Evolutionary conservation across 345 rosid genomes (phyloP).

Genomic region (Heritiera fomes): DNA sequence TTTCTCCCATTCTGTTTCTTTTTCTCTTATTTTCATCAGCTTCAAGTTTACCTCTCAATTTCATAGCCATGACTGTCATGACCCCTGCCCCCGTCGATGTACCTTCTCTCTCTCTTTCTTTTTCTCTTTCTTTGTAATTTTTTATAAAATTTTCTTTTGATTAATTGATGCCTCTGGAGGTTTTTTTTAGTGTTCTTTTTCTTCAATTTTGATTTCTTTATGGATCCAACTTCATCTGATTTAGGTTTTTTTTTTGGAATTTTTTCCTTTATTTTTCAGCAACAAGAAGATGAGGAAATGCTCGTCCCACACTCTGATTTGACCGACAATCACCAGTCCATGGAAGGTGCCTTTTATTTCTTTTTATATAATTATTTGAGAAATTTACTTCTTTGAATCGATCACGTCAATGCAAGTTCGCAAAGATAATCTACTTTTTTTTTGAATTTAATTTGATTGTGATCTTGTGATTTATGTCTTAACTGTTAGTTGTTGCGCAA

Average conservation of each 20-base stretch:
- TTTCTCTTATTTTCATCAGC: not conserved
- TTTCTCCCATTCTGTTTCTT: not conserved
- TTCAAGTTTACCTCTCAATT: not conserved
- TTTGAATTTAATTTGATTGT: slow-evolving; percentile 16
- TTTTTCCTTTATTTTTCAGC: slow-evolving; percentile 31
- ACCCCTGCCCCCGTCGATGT: slow-evolving; percentile 66
- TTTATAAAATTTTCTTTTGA: not conserved
- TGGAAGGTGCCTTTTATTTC: slow-evolving; percentile 57
- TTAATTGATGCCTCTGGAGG: not conserved
- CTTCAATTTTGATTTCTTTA: slow-evolving; percentile 31
- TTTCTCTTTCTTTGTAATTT: slow-evolving; percentile 1
- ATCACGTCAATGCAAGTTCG: slow-evolving; percentile 13
- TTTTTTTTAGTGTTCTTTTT: slow-evolving; percentile 34
- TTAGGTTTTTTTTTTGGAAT: not conserved
- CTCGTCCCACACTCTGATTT: slow-evolving; percentile 83
- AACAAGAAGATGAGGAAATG: slow-evolving; percentile 95
- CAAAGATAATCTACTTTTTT: not conserved
- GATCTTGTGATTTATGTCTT: not conserved
- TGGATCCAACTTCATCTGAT: slow-evolving; percentile 41
- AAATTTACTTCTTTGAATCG: not conserved
- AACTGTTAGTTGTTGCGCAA: slow-evolving; percentile 42
- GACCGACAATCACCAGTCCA: slow-evolving; percentile 73
- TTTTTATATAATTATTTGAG: not conserved
- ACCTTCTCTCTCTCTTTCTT: not conserved
- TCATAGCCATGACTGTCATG: slow-evolving; percentile 58